A percentile compares a stretch with the other conserved stretches of the same genome.
Conservation (phyloP, 1,284 basidiomycete species). For the Cronartium quercuum region DNA sequence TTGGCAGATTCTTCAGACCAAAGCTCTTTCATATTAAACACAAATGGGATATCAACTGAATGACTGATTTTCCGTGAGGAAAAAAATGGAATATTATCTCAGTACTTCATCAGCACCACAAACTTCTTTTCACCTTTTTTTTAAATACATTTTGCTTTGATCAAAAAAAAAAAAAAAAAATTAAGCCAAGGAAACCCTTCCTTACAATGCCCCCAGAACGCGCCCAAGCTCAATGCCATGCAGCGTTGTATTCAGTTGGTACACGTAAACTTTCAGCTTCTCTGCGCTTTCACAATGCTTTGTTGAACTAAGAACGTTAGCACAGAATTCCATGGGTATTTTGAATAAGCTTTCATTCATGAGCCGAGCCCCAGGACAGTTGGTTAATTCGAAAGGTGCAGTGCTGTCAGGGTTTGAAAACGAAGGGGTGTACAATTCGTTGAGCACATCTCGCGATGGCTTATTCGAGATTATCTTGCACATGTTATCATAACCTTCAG, state of each 20-base stretch:
- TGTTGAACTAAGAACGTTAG: neutral
- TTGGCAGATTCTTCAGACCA: slow-evolving; percentile 9
- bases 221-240: slow-evolving; percentile 8
- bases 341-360: slow-evolving; percentile 13
- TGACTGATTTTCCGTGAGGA: no score
- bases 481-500: neutral
- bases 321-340: slow-evolving; percentile 21
- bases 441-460: slow-evolving; percentile 2
- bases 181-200: no score
- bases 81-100: no score
- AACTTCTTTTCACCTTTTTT: no score
- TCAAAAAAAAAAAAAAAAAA: no score
- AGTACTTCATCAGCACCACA: no score
- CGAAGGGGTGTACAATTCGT: slow-evolving; percentile 18
- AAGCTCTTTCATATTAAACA: slow-evolving; percentile 12
- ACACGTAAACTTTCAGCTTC: slow-evolving; percentile 9
- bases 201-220: slow-evolving; percentile 15
- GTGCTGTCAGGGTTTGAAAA: neutral
- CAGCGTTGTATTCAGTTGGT: slow-evolving; percentile 15
- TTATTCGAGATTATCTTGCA: neutral
- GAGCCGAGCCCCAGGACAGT: slow-evolving; percentile 15
- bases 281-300: slow-evolving; percentile 4
- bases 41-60: slow-evolving; percentile 4
- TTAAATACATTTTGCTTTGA: no score
- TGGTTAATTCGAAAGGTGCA: neutral